Evolutionary conservation across 371 early-diverging fungal genomes (phyloP).

Genomic region (Blakeslea trispora): DNA sequence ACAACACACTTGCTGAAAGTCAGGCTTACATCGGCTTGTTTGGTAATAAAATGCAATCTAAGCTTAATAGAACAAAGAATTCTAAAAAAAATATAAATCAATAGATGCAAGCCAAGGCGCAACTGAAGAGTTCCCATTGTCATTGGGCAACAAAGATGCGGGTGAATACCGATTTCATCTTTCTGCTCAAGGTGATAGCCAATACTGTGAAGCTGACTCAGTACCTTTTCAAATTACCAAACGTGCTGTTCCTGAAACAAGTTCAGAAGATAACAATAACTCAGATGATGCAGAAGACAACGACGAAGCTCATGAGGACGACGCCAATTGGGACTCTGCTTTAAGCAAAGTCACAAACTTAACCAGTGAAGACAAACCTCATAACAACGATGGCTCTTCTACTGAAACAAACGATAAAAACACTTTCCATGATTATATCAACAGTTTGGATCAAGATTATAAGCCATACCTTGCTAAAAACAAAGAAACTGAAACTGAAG

Average conservation of each 20-base stretch:
- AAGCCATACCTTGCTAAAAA: constrained; percentile 32
- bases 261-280: neutral
- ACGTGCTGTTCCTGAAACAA: constrained; percentile 4
- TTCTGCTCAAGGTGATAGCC: constrained; percentile 19
- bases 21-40: constrained; percentile 28
- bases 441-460: constrained; percentile 34
- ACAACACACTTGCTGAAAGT: constrained; percentile 14
- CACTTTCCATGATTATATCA: constrained; percentile 15
- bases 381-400: constrained; percentile 7
- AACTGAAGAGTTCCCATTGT: constrained; percentile 34
- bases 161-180: constrained; percentile 40
- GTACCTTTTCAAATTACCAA: constrained; percentile 27
- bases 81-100: neutral
- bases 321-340: constrained; percentile 18
- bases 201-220: constrained; percentile 32
- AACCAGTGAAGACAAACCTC: constrained; percentile 7
- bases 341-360: constrained; percentile 17
- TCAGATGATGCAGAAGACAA: constrained; percentile 4
- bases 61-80: no score
- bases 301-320: constrained; percentile 12
- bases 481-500: constrained; percentile 31
- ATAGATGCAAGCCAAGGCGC: constrained; percentile 35
- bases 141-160: constrained; percentile 23
- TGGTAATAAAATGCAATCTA: constrained; percentile 26
- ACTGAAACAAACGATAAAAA: neutral